Base-by-base conservation (phyloP, 148 eudicot species). In the Mesembryanthemum crystallinum region DNA sequence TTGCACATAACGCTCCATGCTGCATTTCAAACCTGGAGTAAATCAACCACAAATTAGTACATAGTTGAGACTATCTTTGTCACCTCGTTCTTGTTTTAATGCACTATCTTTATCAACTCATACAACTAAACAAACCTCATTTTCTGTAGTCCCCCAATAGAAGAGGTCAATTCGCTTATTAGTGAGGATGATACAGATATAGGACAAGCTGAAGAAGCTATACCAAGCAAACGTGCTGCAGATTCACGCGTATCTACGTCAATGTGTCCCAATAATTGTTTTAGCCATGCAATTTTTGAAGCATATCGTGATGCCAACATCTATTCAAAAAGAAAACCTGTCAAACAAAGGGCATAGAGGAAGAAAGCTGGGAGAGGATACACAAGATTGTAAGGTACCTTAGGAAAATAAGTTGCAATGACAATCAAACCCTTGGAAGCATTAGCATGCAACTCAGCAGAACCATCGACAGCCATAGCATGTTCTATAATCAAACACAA, bases 381-480 rank as follows among this genome's bases (percentile, higher is more conserved):
- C 23, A 39, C 54, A 23, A 67, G 67, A 77, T 2, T 54, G 45
- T 43, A 28, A 59, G 64, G 51, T 79, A 94, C 98, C 97, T 92
- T 83, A 4, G 97, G 91, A 84, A 89, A 84, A 80, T 86, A 83
- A 75, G 97, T 79, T 73, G 88, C 93, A 82, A 92, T 78, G 60
- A 80, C 84, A 51, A 94, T 77, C 73, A 94, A 84, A 57, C 96
- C 86, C 77, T 87, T 86, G 45, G 97, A 87, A 73, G 97, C 93
- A 84, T 82, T 82, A 65, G 98, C 87, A 78, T 94, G 98, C 88
- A 94, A 83, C 86, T 94, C 96, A 72, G 84, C 85, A 73, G 98
- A 87, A 72, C 98, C 96, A 86, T 92, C 98, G 81, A 84, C 82
- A 57, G 90, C 91, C 97, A 94, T 87, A 67, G 92, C 97, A 90